These are phyloP conservation scores for Curvularia spicifera DNA, from an alignment of 2,329 filamentous ascomycete species.

Conservation along the genomic window DNA sequence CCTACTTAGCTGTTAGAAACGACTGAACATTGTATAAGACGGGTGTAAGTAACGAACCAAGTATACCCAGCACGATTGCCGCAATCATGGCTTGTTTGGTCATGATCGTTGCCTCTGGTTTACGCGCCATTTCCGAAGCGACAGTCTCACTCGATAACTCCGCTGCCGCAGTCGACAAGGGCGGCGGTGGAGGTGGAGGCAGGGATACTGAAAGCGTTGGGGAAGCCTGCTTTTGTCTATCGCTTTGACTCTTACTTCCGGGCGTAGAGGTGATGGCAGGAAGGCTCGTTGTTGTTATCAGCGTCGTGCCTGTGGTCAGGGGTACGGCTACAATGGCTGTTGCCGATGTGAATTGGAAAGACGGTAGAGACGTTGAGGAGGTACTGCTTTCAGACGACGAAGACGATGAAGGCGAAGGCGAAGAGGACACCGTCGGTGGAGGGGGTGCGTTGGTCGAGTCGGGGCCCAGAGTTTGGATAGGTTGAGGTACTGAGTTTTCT, in stretches of 20 bases:
- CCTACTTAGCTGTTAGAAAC: constrained; percentile 25
- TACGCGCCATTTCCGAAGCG: constrained; percentile 1
- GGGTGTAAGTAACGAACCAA: constrained; percentile 28
- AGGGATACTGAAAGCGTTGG: not conserved
- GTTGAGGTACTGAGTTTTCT: constrained; percentile 6
- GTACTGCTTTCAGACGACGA: not conserved
- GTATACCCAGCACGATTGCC: constrained; percentile 39
- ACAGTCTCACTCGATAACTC: not conserved
- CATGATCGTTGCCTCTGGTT: constrained; percentile 26
- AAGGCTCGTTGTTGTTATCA: constrained; percentile 1
- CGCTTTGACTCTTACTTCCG: constrained; percentile 5
- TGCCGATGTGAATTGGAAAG: constrained; percentile 15
- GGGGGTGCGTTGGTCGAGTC: constrained; percentile 4
- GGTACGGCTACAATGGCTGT: constrained; percentile 15
- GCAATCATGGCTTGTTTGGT: constrained; percentile 40
- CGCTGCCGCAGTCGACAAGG: constrained; percentile 1
- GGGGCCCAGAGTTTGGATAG: constrained; percentile 7
- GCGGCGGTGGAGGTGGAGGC: not conserved
- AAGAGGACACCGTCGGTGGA: not conserved
- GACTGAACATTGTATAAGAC: not conserved
- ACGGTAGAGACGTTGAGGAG: constrained; percentile 4
- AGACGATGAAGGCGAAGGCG: too few species aligned
- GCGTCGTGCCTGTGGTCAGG: constrained; percentile 13
- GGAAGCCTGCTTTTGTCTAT: constrained; percentile 1
- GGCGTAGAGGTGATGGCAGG: constrained; percentile 10